Evolutionary conservation across 1,284 basidiomycete genomes (phyloP).

Genomic region (Agroathelia rolfsii): DNA sequence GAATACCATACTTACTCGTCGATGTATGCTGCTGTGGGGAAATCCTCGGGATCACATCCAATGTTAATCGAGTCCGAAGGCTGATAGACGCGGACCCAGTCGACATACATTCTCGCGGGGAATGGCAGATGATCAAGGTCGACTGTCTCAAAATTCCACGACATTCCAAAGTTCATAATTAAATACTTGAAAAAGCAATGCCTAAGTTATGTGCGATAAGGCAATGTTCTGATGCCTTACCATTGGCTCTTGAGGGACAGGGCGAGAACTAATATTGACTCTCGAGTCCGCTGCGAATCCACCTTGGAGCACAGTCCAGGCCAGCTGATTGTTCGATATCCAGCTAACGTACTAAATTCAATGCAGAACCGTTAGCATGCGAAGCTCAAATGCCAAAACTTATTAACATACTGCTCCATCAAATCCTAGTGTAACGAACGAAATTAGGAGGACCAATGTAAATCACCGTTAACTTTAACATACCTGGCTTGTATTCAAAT

Average conservation of each 20-base stretch:
- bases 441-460: neutral
- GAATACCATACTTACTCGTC: slow-evolving; percentile 21
- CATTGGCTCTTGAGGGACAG: slow-evolving; percentile 46
- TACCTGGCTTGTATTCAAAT: slow-evolving; percentile 23
- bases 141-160: slow-evolving; percentile 28
- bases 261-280: slow-evolving; percentile 36
- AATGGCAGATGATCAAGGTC: slow-evolving; percentile 27
- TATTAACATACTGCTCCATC: slow-evolving; percentile 40
- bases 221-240: slow-evolving; percentile 12
- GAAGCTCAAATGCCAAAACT: slow-evolving; percentile 30
- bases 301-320: neutral
- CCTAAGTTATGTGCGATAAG: slow-evolving; percentile 4
- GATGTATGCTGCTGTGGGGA: slow-evolving; percentile 27
- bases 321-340: slow-evolving; percentile 29
- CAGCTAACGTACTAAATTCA: too few species aligned
- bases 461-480: neutral
- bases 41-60: slow-evolving; percentile 28
- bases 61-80: slow-evolving; percentile 23
- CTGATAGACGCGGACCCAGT: slow-evolving; percentile 37
- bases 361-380: slow-evolving; percentile 31
- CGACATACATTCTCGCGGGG: slow-evolving; percentile 30
- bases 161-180: slow-evolving; percentile 33
- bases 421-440: slow-evolving; percentile 26
- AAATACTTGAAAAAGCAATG: slow-evolving; percentile 24
- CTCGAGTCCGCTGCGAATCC: neutral